phyloP scores from a whole-genome alignment of 1,284 basidiomycete genomes.

The Irpex lacteus region DNA sequence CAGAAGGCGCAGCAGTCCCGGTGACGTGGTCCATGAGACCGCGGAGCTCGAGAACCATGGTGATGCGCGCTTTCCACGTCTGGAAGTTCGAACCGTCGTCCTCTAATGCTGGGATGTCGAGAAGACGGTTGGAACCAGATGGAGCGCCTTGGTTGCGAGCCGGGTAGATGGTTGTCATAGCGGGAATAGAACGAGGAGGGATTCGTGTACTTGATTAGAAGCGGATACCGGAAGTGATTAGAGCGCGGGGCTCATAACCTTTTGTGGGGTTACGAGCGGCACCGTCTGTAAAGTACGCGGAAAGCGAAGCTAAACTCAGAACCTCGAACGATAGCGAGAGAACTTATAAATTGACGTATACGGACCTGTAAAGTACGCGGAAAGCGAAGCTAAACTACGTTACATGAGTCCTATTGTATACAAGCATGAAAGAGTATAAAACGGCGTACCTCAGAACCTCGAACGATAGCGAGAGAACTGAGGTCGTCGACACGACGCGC shows the following conservation, averaged over 20 bases:
- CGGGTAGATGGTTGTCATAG: not conserved
- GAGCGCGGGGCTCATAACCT: constrained; percentile 18
- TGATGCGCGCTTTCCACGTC: constrained; percentile 18
- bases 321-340: not conserved
- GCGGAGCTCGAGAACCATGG: constrained; percentile 15
- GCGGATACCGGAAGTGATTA: constrained; percentile 1
- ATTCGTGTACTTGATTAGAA: not conserved
- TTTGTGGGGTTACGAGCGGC: constrained; percentile 8
- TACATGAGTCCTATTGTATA: too few relatives aligned
- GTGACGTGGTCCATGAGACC: constrained; percentile 11
- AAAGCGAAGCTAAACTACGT: too few relatives aligned
- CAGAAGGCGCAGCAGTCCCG: not conserved
- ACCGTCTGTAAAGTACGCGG: not conserved
- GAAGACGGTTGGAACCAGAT: constrained; percentile 12
- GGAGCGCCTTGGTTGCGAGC: not conserved
- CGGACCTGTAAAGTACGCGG: too few relatives aligned
- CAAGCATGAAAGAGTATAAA: too few relatives aligned
- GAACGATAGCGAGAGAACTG: not conserved
- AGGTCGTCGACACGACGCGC: not conserved
- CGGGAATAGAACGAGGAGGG: not conserved
- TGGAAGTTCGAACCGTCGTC: constrained; percentile 21
- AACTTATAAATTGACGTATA: too few relatives aligned
- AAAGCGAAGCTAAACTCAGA: not conserved
- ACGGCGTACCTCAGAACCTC: too few relatives aligned
- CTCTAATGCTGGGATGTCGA: constrained; percentile 16